These are phyloP conservation scores for Fusarium sp. DNA, from an alignment of 2,329 filamentous ascomycete species.

Conservation along the genomic window DNA sequence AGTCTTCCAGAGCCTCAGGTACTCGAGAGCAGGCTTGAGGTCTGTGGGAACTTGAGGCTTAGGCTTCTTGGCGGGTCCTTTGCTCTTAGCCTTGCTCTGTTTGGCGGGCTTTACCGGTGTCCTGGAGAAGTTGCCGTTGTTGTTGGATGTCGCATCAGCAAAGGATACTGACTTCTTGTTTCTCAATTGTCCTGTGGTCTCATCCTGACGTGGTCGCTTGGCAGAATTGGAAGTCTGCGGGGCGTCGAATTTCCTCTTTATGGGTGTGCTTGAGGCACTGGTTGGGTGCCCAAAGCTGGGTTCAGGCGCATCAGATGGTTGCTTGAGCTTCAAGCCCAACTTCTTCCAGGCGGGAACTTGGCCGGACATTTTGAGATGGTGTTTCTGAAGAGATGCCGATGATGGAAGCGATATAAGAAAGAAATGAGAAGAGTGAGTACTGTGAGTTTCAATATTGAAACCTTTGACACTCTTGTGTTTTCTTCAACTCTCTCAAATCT, in stretches of 20 bases:
- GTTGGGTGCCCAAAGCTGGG: conserved; percentile 53
- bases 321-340: conserved; percentile 72
- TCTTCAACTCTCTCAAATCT: conserved; percentile 28
- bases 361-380: conserved; percentile 55
- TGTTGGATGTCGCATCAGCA: conserved; percentile 53
- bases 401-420: not conserved
- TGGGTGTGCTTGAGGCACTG: conserved; percentile 48
- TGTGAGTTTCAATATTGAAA: not conserved
- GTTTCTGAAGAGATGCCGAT: not conserved
- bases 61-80: conserved; percentile 55
- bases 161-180: conserved; percentile 64
- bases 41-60: conserved; percentile 55
- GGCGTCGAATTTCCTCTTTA: conserved; percentile 56
- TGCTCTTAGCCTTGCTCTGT: conserved; percentile 49
- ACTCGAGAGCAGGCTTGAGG: conserved; percentile 75
- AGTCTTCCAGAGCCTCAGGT: conserved; percentile 80
- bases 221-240: conserved; percentile 48
- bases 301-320: conserved; percentile 49
- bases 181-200: conserved; percentile 47
- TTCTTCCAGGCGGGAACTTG: conserved; percentile 69
- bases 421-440: not conserved
- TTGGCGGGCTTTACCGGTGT: conserved; percentile 49
- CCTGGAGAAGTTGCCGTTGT: conserved; percentile 42
- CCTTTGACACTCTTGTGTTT: conserved; percentile 14
- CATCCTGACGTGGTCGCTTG: conserved; percentile 52